phyloP scores from a whole-genome alignment of 768 basidiomycete species.

The Symmetrospora coprosmae region DNA sequence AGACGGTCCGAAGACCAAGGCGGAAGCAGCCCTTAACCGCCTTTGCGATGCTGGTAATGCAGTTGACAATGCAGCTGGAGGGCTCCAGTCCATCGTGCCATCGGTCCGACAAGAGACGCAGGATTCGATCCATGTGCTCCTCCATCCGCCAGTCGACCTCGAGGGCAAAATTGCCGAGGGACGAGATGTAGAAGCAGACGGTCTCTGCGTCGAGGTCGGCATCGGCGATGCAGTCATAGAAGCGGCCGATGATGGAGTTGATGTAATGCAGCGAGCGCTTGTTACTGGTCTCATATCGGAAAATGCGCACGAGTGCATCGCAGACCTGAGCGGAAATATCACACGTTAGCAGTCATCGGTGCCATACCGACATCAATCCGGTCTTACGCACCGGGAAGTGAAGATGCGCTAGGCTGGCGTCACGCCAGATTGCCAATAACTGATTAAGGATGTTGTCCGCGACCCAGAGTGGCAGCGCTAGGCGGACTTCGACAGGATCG shows the following conservation, averaged over 20 bases:
- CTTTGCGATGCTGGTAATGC: neutral
- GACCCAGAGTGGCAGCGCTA: neutral
- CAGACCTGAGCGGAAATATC: neutral
- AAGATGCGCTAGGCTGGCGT: neutral
- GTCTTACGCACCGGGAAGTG: neutral
- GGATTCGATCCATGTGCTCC: neutral
- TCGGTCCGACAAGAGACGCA: neutral
- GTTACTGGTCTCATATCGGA: neutral
- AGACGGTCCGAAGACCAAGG: neutral
- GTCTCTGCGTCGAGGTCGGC: neutral
- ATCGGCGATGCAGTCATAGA: neutral
- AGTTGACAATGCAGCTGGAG: constrained; percentile 1
- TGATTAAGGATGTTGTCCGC: constrained; percentile 8
- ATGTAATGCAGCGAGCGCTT: constrained; percentile 9
- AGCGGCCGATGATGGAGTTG: neutral
- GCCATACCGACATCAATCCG: too few species aligned
- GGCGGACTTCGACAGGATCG: neutral
- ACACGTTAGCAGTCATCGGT: neutral
- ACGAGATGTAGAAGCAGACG: neutral
- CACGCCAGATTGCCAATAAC: constrained; percentile 5
- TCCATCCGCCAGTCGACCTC: neutral
- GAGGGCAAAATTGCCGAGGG: neutral
- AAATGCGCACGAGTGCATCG: constrained; percentile 17
- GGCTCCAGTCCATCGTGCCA: constrained; percentile 12
- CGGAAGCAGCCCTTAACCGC: neutral